A percentile compares a stretch with the other conserved stretches of the same genome.
Conservation (phyloP, 1,284 basidiomycete species). For the Trichosporon sp. region DNA sequence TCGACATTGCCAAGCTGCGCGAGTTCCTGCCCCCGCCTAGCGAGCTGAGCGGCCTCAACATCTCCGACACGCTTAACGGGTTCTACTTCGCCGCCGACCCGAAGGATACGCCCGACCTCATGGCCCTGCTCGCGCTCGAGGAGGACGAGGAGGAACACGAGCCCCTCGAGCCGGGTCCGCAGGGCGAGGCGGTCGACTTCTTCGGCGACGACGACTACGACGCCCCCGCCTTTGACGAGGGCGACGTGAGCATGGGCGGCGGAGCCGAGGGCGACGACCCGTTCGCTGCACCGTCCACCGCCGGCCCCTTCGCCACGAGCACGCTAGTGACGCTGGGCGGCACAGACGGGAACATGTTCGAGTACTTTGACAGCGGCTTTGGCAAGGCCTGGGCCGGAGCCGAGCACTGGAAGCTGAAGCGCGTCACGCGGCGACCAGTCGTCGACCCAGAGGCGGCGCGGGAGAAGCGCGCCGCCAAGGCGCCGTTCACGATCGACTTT, state of each 20-base stretch:
- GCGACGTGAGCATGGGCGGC: conserved; percentile 35
- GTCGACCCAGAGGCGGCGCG: conserved; percentile 55
- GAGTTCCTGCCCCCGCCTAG: conserved; percentile 66
- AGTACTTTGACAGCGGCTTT: conserved; percentile 87
- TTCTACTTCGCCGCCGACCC: conserved; percentile 73
- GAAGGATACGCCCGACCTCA: conserved; percentile 49
- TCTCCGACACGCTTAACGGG: conserved; percentile 68
- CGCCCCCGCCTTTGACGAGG: conserved; percentile 55
- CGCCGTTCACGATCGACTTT: conserved; percentile 86
- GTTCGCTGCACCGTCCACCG: neutral
- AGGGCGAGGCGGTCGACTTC: conserved; percentile 42
- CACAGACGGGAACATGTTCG: conserved; percentile 62
- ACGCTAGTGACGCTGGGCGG: conserved; percentile 76
- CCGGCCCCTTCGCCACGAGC: conserved; percentile 66
- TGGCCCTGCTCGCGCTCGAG: conserved; percentile 26
- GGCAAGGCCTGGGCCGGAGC: conserved; percentile 97
- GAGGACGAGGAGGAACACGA: conserved; percentile 17
- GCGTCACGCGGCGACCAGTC: conserved; percentile 59
- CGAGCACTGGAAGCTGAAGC: conserved; percentile 93
- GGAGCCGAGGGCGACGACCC: too few species aligned
- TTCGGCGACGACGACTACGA: conserved; percentile 63
- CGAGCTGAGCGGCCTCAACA: conserved; percentile 60
- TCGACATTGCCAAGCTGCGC: conserved; percentile 58
- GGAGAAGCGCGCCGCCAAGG: conserved; percentile 62
- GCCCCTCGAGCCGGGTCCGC: neutral